Evolutionary conservation across 2,329 filamentous ascomycete genomes (phyloP), one percentile per base, ranked within the genome.

Genomic region (Penicillium verrucosum): DNA sequence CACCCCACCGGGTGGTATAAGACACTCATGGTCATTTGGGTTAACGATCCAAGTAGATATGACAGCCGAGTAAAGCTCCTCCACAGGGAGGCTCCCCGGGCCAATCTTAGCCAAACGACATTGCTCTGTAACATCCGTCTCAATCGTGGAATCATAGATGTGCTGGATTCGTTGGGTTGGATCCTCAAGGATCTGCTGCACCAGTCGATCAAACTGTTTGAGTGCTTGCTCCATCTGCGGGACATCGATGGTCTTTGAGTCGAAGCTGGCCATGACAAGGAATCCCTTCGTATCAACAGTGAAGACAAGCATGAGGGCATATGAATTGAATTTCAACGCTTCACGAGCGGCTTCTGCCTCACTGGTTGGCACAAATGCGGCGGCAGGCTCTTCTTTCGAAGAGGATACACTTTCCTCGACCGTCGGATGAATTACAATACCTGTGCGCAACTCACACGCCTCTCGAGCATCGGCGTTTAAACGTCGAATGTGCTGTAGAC

Each of bases 301-400:
- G 67, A 83, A 86, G 6, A 85, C 84, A 32, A 87, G 72, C 83
- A 87, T 86, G 38, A 86, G 76, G 1, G 82, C 79, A 66, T 86
- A 86, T 1, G 76, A 75, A 54, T 78, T 78, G 65, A 79, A 78
- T 54, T 78, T 75, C 0, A 86, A 76, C 0, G 84, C 85, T 65
- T 86, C 84, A 47, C 82, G 77, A 0, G 82, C 83, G 0, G 82
- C 83, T 60, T 87, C 84, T 0, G 74, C 77, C 55, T 84, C 82
- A 32, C 81, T 79, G 0, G 81, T 79, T 0, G 82, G 82, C 5
- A 85, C 77, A 25, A 85, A 81, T 0, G 77, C 75, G 59, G 80
- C 78, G 0, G 81, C 82, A 0, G 80, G 81, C 21, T 52, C 27
- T 21, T 50, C 36, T 30, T 38, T n/a, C 16, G 16, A 40, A 32